Percentiles rank a stretch among this genome's conserved stretches.
phyloP scores from a whole-genome alignment of 352 stramenopile species.

The Pythium volutum region DNA sequence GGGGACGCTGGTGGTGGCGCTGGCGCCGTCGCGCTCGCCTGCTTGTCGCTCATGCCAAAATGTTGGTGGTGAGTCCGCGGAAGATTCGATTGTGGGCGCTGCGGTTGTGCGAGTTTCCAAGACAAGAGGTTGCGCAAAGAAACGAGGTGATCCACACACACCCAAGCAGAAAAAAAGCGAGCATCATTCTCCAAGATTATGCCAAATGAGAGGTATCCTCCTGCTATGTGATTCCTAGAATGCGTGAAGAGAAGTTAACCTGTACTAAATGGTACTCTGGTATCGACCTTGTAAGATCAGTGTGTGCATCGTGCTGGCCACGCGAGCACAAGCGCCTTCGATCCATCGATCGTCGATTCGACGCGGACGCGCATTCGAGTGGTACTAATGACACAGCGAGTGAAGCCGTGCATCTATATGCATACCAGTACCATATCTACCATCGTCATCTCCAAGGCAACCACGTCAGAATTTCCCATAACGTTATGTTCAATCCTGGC shows the following conservation, averaged over 20 bases:
- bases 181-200: not conserved
- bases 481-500: not conserved
- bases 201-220: not conserved
- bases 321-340: no score
- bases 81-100: slow-evolving; percentile 15
- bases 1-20: slow-evolving; percentile 9
- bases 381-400: no score
- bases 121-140: slow-evolving; percentile 25
- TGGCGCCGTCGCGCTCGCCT: not conserved
- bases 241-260: not conserved
- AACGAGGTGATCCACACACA: slow-evolving; percentile 17
- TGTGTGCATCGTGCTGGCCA: no score
- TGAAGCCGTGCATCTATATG: no score
- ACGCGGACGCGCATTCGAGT: no score
- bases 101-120: not conserved
- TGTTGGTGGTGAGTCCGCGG: not conserved
- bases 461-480: not conserved
- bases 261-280: no score
- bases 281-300: no score
- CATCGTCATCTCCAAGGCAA: not conserved
- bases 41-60: slow-evolving; percentile 22
- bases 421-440: not conserved
- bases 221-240: not conserved
- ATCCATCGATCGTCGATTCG: no score
- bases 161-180: slow-evolving; percentile 25